Percentiles rank a stretch among this genome's conserved stretches.
Evolutionary conservation across 2,329 filamentous ascomycete species (phyloP).

Genomic region (Teratosphaeria zuluensis): DNA sequence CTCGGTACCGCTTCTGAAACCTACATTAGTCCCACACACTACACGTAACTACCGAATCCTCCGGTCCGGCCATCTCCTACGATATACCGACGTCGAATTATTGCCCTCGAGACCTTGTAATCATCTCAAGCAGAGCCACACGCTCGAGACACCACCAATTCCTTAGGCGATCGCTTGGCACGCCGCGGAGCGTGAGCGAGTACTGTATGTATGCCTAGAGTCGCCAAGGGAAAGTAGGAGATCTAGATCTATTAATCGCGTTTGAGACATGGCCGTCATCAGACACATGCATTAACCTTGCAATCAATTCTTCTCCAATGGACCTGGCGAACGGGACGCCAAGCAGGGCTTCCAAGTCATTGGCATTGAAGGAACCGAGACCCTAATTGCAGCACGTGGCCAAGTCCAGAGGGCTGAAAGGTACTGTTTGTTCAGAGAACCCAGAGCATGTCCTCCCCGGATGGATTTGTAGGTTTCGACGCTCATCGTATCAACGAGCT

Average conservation of each 20-base stretch:
- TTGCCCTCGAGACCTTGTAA: too few relatives aligned
- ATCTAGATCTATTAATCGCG: too few relatives aligned
- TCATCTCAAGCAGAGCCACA: background rate
- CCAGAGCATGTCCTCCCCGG: background rate
- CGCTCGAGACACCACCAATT: too few relatives aligned
- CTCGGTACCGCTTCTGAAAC: too few relatives aligned
- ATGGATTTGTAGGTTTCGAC: background rate
- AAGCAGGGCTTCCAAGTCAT: background rate
- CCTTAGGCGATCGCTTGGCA: background rate
- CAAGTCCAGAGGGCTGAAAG: background rate
- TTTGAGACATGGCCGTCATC: background rate
- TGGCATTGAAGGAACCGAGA: background rate
- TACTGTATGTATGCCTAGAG: background rate
- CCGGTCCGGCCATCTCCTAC: too few relatives aligned
- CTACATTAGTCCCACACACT: too few relatives aligned
- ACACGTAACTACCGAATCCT: too few relatives aligned
- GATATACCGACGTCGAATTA: too few relatives aligned
- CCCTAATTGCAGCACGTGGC: background rate
- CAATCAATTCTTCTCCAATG: background rate
- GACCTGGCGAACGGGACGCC: background rate
- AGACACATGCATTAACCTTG: background rate
- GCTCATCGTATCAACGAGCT: background rate
- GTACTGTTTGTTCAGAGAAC: background rate
- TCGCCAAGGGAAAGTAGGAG: background rate
- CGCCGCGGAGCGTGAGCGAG: background rate